phyloP scores from a whole-genome alignment of 441 rosid species.

The Flueggea neowawraea region DNA sequence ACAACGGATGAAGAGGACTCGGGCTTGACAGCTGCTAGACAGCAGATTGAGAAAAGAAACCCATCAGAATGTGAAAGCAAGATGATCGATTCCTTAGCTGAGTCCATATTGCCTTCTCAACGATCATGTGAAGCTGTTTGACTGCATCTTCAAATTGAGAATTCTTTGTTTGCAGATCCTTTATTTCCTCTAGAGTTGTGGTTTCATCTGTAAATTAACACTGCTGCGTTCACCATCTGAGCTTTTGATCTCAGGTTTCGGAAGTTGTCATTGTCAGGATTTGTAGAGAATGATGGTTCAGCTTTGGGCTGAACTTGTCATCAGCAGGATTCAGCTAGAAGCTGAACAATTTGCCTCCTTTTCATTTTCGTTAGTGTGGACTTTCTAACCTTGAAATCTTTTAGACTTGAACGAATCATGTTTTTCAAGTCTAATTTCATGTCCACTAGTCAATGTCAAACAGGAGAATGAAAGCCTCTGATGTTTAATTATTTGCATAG shows the following conservation, averaged over 20 bases:
- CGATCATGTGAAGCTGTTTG: conserved; percentile 22
- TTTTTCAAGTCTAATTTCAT: not conserved
- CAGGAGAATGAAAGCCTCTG: too few relatives aligned
- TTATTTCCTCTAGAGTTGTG: conserved; percentile 16
- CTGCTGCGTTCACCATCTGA: conserved; percentile 13
- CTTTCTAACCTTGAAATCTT: not conserved
- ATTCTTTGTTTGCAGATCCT: conserved; percentile 16
- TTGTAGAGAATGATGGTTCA: conserved; percentile 34
- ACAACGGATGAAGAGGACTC: conserved; percentile 42
- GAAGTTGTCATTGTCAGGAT: not conserved
- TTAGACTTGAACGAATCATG: not conserved
- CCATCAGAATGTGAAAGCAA: conserved; percentile 17
- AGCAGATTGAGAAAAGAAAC: conserved; percentile 12
- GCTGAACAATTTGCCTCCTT: conserved; percentile 4
- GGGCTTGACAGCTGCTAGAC: not conserved
- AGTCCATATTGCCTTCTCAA: conserved; percentile 12
- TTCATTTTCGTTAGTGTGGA: not conserved
- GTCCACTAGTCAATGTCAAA: too few relatives aligned
- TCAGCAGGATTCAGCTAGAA: conserved; percentile 8
- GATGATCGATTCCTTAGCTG: conserved; percentile 27
- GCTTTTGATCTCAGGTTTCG: conserved; percentile 18
- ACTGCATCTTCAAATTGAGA: conserved; percentile 15
- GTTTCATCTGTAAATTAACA: conserved; percentile 52
- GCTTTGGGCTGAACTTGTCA: conserved; percentile 59
- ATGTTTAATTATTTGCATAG: too few relatives aligned